Base-by-base conservation (phyloP, 345 rosid genomes). In the Abelmoschus esculentus region DNA sequence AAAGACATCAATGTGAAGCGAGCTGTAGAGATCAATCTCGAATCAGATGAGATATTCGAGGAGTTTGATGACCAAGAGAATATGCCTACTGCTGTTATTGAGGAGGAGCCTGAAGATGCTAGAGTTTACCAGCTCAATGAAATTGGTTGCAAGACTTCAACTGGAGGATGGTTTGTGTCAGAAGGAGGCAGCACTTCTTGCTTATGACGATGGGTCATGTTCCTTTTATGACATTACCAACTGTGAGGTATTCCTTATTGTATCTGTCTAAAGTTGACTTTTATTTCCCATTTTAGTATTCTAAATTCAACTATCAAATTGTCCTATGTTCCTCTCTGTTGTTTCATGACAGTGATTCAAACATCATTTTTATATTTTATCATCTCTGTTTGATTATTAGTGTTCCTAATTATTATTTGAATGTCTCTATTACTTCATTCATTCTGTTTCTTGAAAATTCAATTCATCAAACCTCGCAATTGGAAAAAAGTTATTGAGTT, bases 101-200 rank as follows among this genome's bases (percentile, higher is more conserved):
- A 18, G 22, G 92, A 87, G 76, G 93, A 85, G 76, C 68, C 71
- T 32, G 97, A 96, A 67, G 87, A 85, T 63, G 61, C 70, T 58
- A 44, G 77, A 73, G 60, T 79, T 71, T 65, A 82, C 73, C 89
- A 80, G 76, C 83, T 84, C 58, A 85, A 82, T 73, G 88, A 82
- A 74, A 85, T 92, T 53, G 98, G 96, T 44, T 28, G 74, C 63
- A 96, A 81, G 78, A 85, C 63, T 70, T 74, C 92, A 32, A 90
- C 98, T 0, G 96, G 93, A 65, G 99, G 98, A 65, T 96, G 99
- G 98, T 92, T 96, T 84, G 91, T 92, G 70, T 96, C 99, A 17
- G 99, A 90, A 73, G 99, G 97, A 26, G 97, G 86, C 98, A 28
- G 88, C 87, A 82, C 84, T 93, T 77, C 98, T 96, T 52, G 80